Conservation (phyloP, 306 rosid species). For the Cajanus cajan region DNA sequence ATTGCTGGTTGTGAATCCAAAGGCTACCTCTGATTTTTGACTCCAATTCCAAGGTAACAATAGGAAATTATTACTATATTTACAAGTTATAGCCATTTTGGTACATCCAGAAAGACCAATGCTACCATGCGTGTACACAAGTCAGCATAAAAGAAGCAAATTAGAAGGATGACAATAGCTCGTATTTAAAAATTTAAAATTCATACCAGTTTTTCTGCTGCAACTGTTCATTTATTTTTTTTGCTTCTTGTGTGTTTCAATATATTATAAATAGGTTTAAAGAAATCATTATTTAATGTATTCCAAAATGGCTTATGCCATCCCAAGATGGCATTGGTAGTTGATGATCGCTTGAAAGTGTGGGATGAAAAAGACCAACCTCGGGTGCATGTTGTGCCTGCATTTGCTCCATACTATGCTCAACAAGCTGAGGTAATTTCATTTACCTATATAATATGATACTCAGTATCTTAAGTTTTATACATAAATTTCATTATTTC, state of each 20-base stretch:
- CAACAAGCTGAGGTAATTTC: conserved; percentile 91
- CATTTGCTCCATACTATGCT: conserved; percentile 96
- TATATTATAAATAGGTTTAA: conserved; percentile 64
- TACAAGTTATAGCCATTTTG: too few species aligned
- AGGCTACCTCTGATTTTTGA: too few species aligned
- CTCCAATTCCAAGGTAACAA: too few species aligned
- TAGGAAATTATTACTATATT: too few species aligned
- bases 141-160: too few species aligned
- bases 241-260: conserved; percentile 6
- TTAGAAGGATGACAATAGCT: too few species aligned
- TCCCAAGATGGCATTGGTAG: conserved; percentile 95
- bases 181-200: too few species aligned
- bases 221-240: neutral
- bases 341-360: conserved; percentile 99
- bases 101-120: too few species aligned
- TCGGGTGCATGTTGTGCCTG: conserved; percentile 98
- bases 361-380: conserved; percentile 99
- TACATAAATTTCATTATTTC: too few species aligned
- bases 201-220: conserved; percentile 20
- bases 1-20: too few species aligned
- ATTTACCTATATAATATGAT: conserved; percentile 28
- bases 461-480: too few species aligned
- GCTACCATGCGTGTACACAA: too few species aligned
- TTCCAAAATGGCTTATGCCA: conserved; percentile 88
- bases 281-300: conserved; percentile 90